phyloP scores from a whole-genome alignment of 306 rosid genomes.

The Malus domestica region DNA sequence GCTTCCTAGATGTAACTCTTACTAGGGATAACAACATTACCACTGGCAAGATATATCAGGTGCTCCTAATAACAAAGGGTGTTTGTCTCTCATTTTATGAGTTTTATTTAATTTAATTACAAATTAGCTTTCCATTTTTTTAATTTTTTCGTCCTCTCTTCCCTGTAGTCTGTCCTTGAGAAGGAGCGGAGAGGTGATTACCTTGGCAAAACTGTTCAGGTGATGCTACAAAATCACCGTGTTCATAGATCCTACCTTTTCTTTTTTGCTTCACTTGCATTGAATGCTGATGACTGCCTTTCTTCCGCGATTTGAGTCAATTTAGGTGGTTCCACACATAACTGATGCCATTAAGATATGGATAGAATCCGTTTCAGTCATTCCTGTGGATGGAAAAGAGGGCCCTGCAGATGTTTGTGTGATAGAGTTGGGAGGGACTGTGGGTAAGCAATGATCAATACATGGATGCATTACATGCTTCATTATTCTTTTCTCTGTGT shows the following conservation, averaged over 20 bases:
- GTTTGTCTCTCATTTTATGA: background rate
- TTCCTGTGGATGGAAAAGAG: slow-evolving; percentile 82
- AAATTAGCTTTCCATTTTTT: background rate
- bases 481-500: background rate
- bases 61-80: slow-evolving; percentile 5
- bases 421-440: slow-evolving; percentile 96
- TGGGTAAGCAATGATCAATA: slow-evolving; percentile 45
- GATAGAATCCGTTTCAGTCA: slow-evolving; percentile 70
- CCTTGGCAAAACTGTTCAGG: slow-evolving; percentile 99
- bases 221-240: slow-evolving; percentile 19
- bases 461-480: slow-evolving; percentile 10
- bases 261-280: background rate
- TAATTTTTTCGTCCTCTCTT: background rate
- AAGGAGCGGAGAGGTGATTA: slow-evolving; percentile 92
- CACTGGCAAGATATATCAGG: slow-evolving; percentile 95
- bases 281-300: slow-evolving; percentile 7
- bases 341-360: slow-evolving; percentile 85
- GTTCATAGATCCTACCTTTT: slow-evolving; percentile 8
- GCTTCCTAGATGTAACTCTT: slow-evolving; percentile 85
- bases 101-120: background rate
- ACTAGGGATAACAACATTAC: slow-evolving; percentile 92
- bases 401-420: slow-evolving; percentile 97
- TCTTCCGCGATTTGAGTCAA: slow-evolving; percentile 6
- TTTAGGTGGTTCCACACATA: slow-evolving; percentile 95
- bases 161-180: slow-evolving; percentile 77